A percentile compares a stretch with the other conserved stretches of the same genome.
Evolutionary conservation across 768 basidiomycete genomes (phyloP).

Genomic region (Russula brevipes): DNA sequence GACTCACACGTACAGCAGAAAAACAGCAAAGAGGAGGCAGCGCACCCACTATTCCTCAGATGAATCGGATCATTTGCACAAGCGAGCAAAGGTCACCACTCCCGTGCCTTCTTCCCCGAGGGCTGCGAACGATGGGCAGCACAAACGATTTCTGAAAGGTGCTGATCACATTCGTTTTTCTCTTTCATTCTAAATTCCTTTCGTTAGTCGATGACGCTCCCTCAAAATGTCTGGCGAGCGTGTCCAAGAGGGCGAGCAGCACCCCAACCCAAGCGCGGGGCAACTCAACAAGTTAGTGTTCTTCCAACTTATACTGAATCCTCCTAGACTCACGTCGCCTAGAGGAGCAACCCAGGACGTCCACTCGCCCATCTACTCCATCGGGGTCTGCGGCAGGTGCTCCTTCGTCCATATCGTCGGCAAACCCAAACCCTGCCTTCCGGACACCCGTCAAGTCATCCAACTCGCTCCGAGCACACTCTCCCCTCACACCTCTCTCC

Average conservation of each 20-base stretch:
- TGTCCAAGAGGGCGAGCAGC: not conserved
- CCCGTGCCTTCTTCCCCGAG: constrained; percentile 22
- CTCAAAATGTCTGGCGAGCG: not conserved
- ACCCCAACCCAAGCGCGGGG: not conserved
- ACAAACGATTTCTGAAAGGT: not conserved
- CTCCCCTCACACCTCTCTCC: constrained; percentile 22
- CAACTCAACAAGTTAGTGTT: constrained; percentile 10
- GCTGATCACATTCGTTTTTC: not conserved
- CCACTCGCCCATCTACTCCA: not conserved
- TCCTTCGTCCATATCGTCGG: constrained; percentile 12
- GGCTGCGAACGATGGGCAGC: not conserved
- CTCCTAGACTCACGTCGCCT: not conserved
- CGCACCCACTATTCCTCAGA: constrained; percentile 1
- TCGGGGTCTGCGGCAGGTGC: not conserved
- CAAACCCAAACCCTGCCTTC: constrained; percentile 13
- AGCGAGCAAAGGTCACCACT: constrained; percentile 29
- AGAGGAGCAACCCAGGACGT: not conserved
- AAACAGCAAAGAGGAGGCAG: constrained; percentile 2
- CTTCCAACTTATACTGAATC: not conserved
- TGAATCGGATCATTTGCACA: constrained; percentile 27
- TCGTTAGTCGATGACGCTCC: not conserved
- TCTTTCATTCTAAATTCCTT: not conserved
- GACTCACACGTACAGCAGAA: constrained; percentile 12
- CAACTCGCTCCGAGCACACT: constrained; percentile 10
- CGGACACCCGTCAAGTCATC: constrained; percentile 23